Base-by-base conservation (phyloP, 352 stramenopile species). In the Pythium biforme region DNA sequence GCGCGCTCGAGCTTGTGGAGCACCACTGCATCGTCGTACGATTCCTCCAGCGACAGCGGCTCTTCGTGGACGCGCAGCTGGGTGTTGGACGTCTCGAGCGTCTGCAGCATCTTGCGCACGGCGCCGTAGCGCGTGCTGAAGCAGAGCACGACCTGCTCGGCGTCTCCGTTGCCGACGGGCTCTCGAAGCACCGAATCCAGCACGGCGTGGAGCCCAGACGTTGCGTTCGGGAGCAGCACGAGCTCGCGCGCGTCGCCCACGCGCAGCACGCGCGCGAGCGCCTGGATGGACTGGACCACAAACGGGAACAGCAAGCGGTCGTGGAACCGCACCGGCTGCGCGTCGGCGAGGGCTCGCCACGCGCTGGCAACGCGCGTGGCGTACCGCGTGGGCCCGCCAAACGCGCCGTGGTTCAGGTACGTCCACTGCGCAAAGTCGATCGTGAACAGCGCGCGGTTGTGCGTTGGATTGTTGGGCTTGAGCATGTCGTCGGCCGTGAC, bases 381-480 rank as follows among this genome's bases (percentile, higher is more conserved):
- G 23, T 86, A 78, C 26, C 68, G 68, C 4, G 92, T 83, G 0
- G 92, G 70, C 0, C 83, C 86, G 10, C 94, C 94, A 64, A 98
- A 98, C 1, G 94, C 93, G 33, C 94, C 94, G 68, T 98, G 95
- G 73, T 98, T 98, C 10, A 98, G 61, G 69, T 97, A 98, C 33
- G 85, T 96, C 91, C 91, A 98, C 15, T 49, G 66, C 0, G 67
- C 19, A 10, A 87, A 68, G 40, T 88, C 81, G 39, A 90, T 56
- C 4, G 77, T 72, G 49, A 92, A 94, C 20, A 80, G 71, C 46
- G 49, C 26, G 9, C 66, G 67, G 48, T 78, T 89, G 20, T n/a
- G 19, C 3, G 25, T 29, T 3, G 37, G 1, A 12, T 34, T 37
- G 14, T 34, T n/a, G 22, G 33, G 63, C 37, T 27, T 4, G 5